Evolutionary conservation across 176 grass and related monocot species (phyloP).

Genomic region (Phyllostachys edulis): DNA sequence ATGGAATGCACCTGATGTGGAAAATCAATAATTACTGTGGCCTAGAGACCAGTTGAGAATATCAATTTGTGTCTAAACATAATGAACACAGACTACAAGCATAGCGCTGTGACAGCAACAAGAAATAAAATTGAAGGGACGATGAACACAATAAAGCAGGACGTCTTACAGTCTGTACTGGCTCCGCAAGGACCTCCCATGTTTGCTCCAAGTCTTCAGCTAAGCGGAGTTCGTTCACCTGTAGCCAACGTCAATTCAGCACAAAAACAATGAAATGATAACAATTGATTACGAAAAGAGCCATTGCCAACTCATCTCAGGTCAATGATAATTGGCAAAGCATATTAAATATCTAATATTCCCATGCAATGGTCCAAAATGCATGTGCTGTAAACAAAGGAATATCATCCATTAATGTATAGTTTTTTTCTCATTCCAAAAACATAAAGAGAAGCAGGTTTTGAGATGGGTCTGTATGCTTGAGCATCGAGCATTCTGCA

Average conservation of each 20-base stretch:
- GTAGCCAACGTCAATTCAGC: slow-evolving; percentile 13
- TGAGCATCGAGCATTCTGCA: not conserved
- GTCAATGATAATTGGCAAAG: not conserved
- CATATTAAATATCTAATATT: not conserved
- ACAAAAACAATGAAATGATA: not conserved
- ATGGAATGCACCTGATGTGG: not conserved
- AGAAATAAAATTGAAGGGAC: slow-evolving; percentile 1
- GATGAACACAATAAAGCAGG: slow-evolving; percentile 1
- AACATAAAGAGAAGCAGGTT: slow-evolving; percentile 2
- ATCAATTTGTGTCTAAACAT: too few relatives aligned
- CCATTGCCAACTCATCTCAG: slow-evolving; percentile 18
- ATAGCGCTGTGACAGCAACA: not conserved
- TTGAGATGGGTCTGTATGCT: not conserved
- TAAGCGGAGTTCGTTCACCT: slow-evolving; percentile 73
- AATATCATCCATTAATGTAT: slow-evolving; percentile 5
- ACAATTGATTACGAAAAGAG: not conserved
- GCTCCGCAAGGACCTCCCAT: slow-evolving; percentile 93
- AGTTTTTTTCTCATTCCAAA: slow-evolving; percentile 15
- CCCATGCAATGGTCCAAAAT: slow-evolving; percentile 6
- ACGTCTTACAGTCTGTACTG: slow-evolving; percentile 77
- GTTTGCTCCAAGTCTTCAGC: slow-evolving; percentile 85
- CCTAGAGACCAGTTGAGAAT: not conserved
- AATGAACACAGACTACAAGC: not conserved
- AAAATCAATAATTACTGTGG: not conserved
- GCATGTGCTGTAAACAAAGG: not conserved